Conservation (phyloP, 176 grass and related monocot genomes). For the bread wheat (Triticum aestivum) region DNA sequence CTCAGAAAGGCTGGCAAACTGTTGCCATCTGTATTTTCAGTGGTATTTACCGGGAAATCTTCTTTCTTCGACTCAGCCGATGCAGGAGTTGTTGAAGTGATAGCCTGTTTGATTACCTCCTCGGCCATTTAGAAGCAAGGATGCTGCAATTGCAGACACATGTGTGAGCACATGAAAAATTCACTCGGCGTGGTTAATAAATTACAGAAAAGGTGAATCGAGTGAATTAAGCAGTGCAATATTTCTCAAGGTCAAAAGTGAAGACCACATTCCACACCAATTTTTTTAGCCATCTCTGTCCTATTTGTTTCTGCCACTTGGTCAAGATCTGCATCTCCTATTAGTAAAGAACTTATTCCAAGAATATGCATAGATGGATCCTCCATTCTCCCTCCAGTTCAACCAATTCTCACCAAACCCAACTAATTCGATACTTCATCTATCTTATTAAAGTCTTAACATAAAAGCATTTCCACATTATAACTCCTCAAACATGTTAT, state of each 20-base stretch:
- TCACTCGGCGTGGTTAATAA: background rate
- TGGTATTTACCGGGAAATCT: background rate
- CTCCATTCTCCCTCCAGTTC: background rate
- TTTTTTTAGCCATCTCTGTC: background rate
- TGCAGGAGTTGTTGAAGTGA: background rate
- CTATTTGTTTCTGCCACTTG: background rate
- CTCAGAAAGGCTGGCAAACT: constrained; percentile 10
- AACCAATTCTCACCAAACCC: background rate
- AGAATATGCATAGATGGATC: background rate
- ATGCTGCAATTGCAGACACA: constrained; percentile 24
- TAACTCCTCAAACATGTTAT: background rate
- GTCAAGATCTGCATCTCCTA: constrained; percentile 5
- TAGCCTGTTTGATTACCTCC: constrained; percentile 29
- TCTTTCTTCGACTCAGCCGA: background rate
- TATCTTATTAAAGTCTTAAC: background rate
- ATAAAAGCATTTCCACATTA: background rate
- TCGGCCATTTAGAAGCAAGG: constrained; percentile 44
- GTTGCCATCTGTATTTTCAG: background rate
- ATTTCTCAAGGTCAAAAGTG: background rate
- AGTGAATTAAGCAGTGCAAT: background rate
- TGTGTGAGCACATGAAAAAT: background rate
- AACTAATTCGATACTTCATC: background rate
- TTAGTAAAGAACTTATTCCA: background rate
- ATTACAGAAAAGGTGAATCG: background rate
- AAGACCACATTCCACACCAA: background rate